Base-by-base conservation (phyloP, 2,329 filamentous ascomycete species). In the Pseudogymnoascus pannorum region DNA sequence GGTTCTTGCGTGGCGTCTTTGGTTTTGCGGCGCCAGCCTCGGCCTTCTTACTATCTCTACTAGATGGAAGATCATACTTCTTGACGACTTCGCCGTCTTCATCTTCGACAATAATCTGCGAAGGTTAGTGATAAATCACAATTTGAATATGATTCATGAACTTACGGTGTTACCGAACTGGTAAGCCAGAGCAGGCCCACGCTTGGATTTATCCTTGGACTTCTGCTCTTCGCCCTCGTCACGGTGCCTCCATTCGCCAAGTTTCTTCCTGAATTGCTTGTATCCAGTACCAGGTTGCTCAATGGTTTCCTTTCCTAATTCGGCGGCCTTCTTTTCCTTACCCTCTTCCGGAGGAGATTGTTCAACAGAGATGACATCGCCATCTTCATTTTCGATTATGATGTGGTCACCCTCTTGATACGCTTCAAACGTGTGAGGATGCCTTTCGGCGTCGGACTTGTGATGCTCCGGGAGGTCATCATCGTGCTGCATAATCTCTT, bases 31-130 rank as follows among this genome's bases (percentile, higher is more conserved):
- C 72, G 16, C 73, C 71, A 11, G 78, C 74, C 62, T 74, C 76
- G 14, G 70, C 70, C 11, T 78, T 76, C 0, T 67, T 64, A 64
- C 80, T 83, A 18, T 35, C 31, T 24, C 57, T 35, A 24, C 82
- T 74, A 0, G 80, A 76, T 1, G 88, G 87, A 26, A 93, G 81
- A 65, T 92, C 87, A 70, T 92, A 92, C 61, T 89, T 86, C 76
- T 92, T 92, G 71, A 95, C 83, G 31, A 95, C 91, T 72, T 95
- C 91, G 44, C 90, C 90, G 67, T 92, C 87, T 72, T 89, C 88
- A 64, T 95, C 89, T 75, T 95, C 90, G 14, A 95, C 88, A 71
- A 95, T 93, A 66, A 95, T 91, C 77, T 90, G 48, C 7, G 36
- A 31, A 9, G 31, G 48, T 54, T 54, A 54, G 48, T 54, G 3